Evolutionary conservation across 2,329 filamentous ascomycete species (phyloP), one percentile per base, ranked within the genome.

Genomic region (Aspergillus bombycis): DNA sequence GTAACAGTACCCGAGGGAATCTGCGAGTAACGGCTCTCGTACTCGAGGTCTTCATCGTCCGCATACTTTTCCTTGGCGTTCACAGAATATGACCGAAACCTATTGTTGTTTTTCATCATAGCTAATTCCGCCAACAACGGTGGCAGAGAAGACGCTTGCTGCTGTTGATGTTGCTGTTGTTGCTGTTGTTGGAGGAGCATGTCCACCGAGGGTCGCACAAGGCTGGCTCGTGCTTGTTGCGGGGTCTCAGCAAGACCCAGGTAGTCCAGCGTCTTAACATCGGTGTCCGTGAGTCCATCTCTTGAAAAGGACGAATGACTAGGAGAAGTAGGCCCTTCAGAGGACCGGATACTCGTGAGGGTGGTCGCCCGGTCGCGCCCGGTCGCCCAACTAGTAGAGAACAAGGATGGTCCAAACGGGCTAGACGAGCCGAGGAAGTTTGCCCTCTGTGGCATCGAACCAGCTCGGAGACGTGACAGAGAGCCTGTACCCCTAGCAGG

Each of bases 41-140:
- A 92, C 19, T 92, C 89, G 64, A 93, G 91, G 30, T 93, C 90
- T 58, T 96, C 94, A 54, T 93, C 90, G 71, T 96, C 93, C 2
- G 91, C 94, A 72, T 98, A 98, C 77, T 95, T 96, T 77, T 98
- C 94, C 79, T 96, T 97, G 61, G 96, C 96, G 78, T 99, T 99
- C 68, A 99, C 95, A 0, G 95, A 99, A 78, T 97, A 98, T 1
- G 95, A 99, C 54, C 95, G 89, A 83, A 98, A 96, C 58, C 95
- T 89, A 77, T 91, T 98, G 71, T 91, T 91, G 75, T 88, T 91
- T 67, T 89, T 90, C 68, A 92, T 86, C 75, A 92, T 90, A 65
- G 89, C 89, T 65, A 94, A 82, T 72, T 91, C 91, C 52, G 90
- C 89, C 38, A 94, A 84, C 68, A 93, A 91, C 2, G 91, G 89